Evolutionary conservation across 129 eudicot genomes (phyloP).

Genomic region (Arctium lappa): DNA sequence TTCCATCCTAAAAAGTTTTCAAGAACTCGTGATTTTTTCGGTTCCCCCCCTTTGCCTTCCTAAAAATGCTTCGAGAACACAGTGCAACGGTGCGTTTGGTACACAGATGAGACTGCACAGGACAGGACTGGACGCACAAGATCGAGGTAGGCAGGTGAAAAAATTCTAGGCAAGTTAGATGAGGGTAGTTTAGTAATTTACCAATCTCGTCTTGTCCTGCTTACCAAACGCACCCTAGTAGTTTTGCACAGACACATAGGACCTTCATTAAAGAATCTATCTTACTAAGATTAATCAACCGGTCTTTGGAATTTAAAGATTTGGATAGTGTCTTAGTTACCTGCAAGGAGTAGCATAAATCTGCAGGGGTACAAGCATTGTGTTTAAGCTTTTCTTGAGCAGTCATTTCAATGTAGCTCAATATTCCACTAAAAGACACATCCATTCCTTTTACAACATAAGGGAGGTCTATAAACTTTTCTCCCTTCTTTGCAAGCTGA

Average conservation of each 20-base stretch:
- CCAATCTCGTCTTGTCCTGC: no score
- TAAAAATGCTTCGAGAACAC: no score
- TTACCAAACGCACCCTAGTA: no score
- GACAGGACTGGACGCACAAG: no score
- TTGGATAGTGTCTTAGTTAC: conserved; percentile 27
- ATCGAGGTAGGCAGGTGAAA: no score
- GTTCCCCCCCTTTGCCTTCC: no score
- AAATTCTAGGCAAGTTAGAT: no score
- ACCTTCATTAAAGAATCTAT: neutral
- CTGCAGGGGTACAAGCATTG: conserved; percentile 96
- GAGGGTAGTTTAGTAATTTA: no score
- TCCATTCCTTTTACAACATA: conserved; percentile 97
- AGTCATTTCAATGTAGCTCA: conserved; percentile 86
- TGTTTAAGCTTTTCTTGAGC: conserved; percentile 81
- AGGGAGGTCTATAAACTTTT: conserved; percentile 81
- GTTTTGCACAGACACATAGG: neutral
- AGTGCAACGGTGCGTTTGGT: no score
- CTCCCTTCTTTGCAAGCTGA: conserved; percentile 97
- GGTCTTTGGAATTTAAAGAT: neutral
- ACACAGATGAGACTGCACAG: no score
- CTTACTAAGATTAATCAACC: neutral
- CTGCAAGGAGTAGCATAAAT: conserved; percentile 94
- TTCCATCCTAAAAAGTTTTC: no score
- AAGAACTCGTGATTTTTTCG: no score
- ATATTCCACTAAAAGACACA: conserved; percentile 91